A percentile compares a stretch with the other conserved stretches of the same genome.
phyloP scores from a whole-genome alignment of 495 filamentous ascomycete genomes.

The Lineolata rhizophorae region DNA sequence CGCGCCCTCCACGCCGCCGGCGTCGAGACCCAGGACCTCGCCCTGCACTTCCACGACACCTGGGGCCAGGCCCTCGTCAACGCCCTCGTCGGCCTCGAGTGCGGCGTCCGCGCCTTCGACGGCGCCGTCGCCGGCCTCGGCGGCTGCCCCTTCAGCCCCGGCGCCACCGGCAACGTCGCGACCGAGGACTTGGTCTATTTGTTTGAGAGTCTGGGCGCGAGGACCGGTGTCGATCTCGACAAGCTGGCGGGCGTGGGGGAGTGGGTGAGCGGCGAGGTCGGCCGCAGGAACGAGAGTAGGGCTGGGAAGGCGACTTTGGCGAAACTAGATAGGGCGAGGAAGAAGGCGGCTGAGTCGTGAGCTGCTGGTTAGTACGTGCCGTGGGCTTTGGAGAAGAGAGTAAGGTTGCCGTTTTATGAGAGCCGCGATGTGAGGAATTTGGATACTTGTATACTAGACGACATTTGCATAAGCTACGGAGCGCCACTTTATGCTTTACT shows the following conservation, averaged over 20 bases:
- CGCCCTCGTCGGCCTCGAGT: constrained; percentile 63
- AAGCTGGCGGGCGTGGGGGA: constrained; percentile 58
- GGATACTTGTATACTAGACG: no score
- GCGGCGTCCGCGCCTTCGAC: constrained; percentile 79
- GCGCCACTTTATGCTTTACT: no score
- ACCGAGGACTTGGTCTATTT: constrained; percentile 90
- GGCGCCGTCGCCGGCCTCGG: constrained; percentile 75
- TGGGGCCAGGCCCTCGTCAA: constrained; percentile 92
- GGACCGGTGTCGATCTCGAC: constrained; percentile 73
- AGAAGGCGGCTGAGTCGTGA: background rate
- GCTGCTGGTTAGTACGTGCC: no score
- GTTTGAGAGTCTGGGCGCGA: constrained; percentile 64
- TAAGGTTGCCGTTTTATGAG: no score
- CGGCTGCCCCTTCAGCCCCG: constrained; percentile 83
- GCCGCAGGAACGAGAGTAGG: constrained; percentile 27
- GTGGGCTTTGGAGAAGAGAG: no score
- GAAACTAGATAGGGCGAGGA: constrained; percentile 13
- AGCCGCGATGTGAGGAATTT: no score
- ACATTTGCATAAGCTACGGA: no score
- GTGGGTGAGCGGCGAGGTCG: constrained; percentile 77
- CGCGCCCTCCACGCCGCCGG: constrained; percentile 51
- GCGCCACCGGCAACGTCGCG: constrained; percentile 85
- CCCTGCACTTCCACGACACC: constrained; percentile 92
- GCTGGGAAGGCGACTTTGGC: constrained; percentile 21
- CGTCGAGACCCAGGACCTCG: constrained; percentile 57